phyloP scores from a whole-genome alignment of 1,284 basidiomycete species.

The Heterobasidion irregulare region DNA sequence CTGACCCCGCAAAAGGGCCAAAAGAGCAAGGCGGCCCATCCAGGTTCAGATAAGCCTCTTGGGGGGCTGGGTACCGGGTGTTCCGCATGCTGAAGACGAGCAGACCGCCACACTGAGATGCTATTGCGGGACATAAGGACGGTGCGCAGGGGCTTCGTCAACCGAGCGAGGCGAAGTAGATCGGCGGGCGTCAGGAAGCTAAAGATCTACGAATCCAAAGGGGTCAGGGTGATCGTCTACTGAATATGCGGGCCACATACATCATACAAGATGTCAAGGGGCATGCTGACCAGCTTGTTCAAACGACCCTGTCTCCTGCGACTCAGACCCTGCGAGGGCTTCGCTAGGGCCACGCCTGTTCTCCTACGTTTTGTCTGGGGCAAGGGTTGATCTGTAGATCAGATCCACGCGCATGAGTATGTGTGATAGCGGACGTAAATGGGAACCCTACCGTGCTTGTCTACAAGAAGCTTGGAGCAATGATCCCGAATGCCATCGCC shows the following conservation, averaged over 20 bases:
- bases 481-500: no score
- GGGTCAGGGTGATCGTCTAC: neutral
- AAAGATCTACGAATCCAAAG: slow-evolving; percentile 5
- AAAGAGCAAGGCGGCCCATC: slow-evolving; percentile 25
- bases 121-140: slow-evolving; percentile 16
- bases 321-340: neutral
- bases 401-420: neutral
- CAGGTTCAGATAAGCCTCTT: slow-evolving; percentile 19
- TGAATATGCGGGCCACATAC: neutral
- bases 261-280: slow-evolving; percentile 11
- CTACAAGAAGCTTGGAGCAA: no score
- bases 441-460: no score
- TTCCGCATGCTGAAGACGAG: slow-evolving; percentile 11
- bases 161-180: slow-evolving; percentile 21
- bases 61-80: slow-evolving; percentile 20
- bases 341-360: neutral
- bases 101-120: slow-evolving; percentile 20
- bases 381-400: neutral
- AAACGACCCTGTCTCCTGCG: slow-evolving; percentile 8
- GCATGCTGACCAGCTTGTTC: slow-evolving; percentile 9
- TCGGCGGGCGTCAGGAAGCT: slow-evolving; percentile 18
- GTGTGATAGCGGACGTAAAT: neutral
- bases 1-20: slow-evolving; percentile 7
- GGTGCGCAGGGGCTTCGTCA: slow-evolving; percentile 19
- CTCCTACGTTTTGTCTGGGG: neutral